Base-by-base conservation (phyloP, 2,329 filamentous ascomycete genomes). In the Colletotrichum sp. region DNA sequence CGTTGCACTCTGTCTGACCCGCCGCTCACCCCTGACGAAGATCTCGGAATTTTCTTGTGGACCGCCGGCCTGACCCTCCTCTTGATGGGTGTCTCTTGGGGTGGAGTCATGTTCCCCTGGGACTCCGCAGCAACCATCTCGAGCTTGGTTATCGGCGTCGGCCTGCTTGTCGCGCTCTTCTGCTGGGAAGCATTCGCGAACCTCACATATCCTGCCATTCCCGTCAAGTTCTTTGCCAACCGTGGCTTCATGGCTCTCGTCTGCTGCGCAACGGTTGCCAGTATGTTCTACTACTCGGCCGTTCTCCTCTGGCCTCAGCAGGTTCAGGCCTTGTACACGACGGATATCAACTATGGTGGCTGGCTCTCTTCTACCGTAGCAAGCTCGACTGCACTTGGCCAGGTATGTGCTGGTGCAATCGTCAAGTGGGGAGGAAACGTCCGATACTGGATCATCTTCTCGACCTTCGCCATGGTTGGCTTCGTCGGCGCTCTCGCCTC, bases 21-120 rank as follows among this genome's bases (percentile, higher is more conserved):
- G 8, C 26, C 3, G 4, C 32, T 77, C 6, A 77, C 32, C 3
- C 21, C 4, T 5, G 21, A 7, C 18, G 28, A 48, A 76, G 73
- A 86, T 78, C 65, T 86, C 43, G 87, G 87, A 5, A 85, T 87
- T 48, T 83, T 87, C 78, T 82, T 89, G 52, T 89, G 85, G 82
- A 86, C 85, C 10, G 83, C 83, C 7, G 86, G 87, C 6, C 84
- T 88, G 3, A 85, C 85, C 7, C 80, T 88, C 1, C 84, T 89
- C 71, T 80, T 89, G 10, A 85, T 89, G 77, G 87, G 87, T 7
- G 81, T 89, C 70, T 87, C 85, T 28, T 88, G 86, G 80, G 86
- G 86, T 24, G 86, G 86, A 21, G 80, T 78, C 65, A 82, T 85
- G 57, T 87, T 87, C 77, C 82, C 85, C 4, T 88, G 86, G 86